These are phyloP conservation scores for Mycena albidolilacea DNA, from an alignment of 768 basidiomycete genomes.

Conservation along the genomic window DNA sequence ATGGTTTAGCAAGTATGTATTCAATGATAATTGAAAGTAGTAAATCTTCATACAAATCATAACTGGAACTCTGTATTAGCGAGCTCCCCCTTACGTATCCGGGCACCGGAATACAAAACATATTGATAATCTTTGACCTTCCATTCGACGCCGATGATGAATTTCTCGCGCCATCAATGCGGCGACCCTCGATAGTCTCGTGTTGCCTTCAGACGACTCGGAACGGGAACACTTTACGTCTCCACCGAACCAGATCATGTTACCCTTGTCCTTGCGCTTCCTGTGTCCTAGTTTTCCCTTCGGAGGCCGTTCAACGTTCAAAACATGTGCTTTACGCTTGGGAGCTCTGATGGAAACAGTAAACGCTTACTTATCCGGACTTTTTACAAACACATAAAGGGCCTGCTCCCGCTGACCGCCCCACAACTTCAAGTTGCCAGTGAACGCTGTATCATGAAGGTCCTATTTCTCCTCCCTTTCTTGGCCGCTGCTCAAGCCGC, in stretches of 20 bases:
- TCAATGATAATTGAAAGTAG: too few species aligned
- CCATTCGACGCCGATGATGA: too few species aligned
- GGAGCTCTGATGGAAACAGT: not conserved
- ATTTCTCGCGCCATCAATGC: too few species aligned
- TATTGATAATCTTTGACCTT: too few species aligned
- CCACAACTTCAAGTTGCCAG: not conserved
- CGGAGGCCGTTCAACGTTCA: not conserved
- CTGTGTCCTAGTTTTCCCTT: conserved; percentile 16
- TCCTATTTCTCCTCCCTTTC: conserved; percentile 7
- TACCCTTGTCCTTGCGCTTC: not conserved
- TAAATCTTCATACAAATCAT: too few species aligned
- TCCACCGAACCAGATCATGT: conserved; percentile 1
- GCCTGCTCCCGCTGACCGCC: not conserved
- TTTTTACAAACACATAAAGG: not conserved
- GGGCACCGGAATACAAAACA: too few species aligned
- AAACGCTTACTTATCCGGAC: conserved; percentile 3
- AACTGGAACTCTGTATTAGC: too few species aligned
- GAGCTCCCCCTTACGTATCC: too few species aligned
- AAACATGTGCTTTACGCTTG: not conserved
- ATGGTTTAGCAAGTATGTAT: too few species aligned
- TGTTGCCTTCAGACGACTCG: too few species aligned
- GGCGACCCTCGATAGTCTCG: too few species aligned
- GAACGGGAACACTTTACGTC: too few species aligned
- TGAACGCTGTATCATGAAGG: not conserved
- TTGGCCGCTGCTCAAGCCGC: conserved; percentile 19